Evolutionary conservation across 495 filamentous ascomycete species (phyloP).

Genomic region (Poronia punctata): DNA sequence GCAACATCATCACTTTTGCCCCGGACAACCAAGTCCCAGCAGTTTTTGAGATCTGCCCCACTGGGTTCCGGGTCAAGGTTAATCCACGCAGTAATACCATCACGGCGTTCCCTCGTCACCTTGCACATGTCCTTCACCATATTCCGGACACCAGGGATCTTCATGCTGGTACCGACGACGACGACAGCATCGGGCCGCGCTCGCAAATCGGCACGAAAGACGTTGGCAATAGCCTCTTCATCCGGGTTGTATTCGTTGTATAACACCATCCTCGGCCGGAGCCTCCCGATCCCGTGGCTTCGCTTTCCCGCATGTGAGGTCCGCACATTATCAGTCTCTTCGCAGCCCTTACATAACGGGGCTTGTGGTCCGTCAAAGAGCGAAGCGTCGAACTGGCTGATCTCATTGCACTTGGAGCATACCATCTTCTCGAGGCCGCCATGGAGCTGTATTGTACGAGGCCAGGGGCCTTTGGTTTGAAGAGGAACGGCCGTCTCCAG

Average conservation of each 20-base stretch:
- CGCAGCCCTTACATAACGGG: constrained; percentile 73
- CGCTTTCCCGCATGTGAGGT: constrained; percentile 74
- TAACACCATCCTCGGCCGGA: constrained; percentile 88
- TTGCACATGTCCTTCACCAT: constrained; percentile 87
- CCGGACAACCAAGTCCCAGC: constrained; percentile 83
- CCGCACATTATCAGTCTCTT: constrained; percentile 66
- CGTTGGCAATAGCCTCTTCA: constrained; percentile 88
- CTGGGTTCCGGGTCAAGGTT: constrained; percentile 77
- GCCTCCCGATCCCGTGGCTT: constrained; percentile 85
- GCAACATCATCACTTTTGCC: constrained; percentile 88
- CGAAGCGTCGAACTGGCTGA: constrained; percentile 66
- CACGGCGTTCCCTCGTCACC: constrained; percentile 66
- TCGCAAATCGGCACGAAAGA: constrained; percentile 75
- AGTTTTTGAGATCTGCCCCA: constrained; percentile 79
- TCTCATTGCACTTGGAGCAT: constrained; percentile 80
- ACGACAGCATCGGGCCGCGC: constrained; percentile 83
- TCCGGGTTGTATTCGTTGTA: constrained; percentile 98
- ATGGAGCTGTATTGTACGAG: constrained; percentile 86
- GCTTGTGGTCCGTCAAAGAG: constrained; percentile 79
- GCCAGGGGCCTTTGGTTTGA: constrained; percentile 77
- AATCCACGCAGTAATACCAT: constrained; percentile 92
- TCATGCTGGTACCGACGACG: constrained; percentile 90
- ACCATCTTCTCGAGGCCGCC: constrained; percentile 94
- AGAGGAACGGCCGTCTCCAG: constrained; percentile 69
- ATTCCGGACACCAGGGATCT: constrained; percentile 84